A percentile compares a stretch with the other conserved stretches of the same genome.
These are phyloP conservation scores for Aspergillus nanangensis DNA, from an alignment of 495 filamentous ascomycete genomes.

Conservation along the genomic window DNA sequence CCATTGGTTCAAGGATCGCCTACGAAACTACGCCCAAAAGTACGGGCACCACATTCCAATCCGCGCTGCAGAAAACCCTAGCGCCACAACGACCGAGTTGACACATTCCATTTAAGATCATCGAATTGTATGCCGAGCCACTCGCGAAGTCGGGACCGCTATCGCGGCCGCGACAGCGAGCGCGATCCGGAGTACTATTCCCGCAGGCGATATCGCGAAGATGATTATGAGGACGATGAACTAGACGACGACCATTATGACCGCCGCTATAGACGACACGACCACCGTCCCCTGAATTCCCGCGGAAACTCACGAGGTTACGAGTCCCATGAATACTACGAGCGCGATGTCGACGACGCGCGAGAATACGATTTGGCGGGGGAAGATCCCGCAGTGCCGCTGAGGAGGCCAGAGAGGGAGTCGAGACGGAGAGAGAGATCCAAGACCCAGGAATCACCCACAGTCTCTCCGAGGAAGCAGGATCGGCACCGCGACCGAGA, in stretches of 20 bases:
- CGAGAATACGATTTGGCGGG: conserved; percentile 8
- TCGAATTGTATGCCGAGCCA: conserved; percentile 34
- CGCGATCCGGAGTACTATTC: conserved; percentile 23
- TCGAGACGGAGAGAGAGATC: conserved; percentile 23
- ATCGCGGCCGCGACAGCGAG: conserved; percentile 38
- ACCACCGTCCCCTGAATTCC: conserved; percentile 5
- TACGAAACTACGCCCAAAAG: too few species aligned
- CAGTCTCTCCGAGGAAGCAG: conserved; percentile 14
- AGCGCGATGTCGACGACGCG: conserved; percentile 6
- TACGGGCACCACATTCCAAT: not conserved
- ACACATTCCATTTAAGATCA: conserved; percentile 7
- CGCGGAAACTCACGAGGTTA: conserved; percentile 10
- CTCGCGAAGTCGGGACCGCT: conserved; percentile 37
- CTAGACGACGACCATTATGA: conserved; percentile 15
- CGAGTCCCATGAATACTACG: conserved; percentile 13
- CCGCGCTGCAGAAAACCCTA: not conserved
- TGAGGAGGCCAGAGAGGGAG: conserved; percentile 8
- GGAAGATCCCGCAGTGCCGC: conserved; percentile 5
- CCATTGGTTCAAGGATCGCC: too few species aligned
- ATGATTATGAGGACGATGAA: conserved; percentile 26
- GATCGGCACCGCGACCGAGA: conserved; percentile 17
- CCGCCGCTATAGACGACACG: conserved; percentile 9
- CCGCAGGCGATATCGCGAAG: conserved; percentile 15
- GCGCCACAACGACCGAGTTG: not conserved
- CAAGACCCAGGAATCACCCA: conserved; percentile 3